Evolutionary conservation across 495 filamentous ascomycete species (phyloP), one percentile per base, ranked within the genome.

Genomic region (Lophiotrema nucula): DNA sequence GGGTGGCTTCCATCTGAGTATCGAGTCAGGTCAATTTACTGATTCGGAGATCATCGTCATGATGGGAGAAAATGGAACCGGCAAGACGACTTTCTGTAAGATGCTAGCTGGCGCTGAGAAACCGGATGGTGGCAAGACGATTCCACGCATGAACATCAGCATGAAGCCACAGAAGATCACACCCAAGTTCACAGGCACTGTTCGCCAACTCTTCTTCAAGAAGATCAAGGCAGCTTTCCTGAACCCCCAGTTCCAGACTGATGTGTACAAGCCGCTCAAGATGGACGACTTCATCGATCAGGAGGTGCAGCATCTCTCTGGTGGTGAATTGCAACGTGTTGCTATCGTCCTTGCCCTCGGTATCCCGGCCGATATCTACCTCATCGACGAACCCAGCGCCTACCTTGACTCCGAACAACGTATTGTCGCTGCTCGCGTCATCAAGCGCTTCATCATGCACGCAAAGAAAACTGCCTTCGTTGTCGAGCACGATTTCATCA

Each of bases 111-210:
- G 95, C 65, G 89, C 87, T 31, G 80, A 93, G 68, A 89, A 96
- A 73, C 95, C 93, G 31, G 93, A 98, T 62, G 82, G 82, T 49
- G 79, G 66, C 35, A 76, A 79, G 60, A 85, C 83, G 52, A 81
- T 98, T 2, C 93, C 93, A 12, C 84, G 86, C 58, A 93, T 98
- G 91, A 90, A 87, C 78, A 93, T 98, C 69, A 90, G 86, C 79
- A 92, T 97, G 93, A 97, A 98, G 83, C 93, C 95, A 21, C 93
- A 98, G 77, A 98, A 95, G 73, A 97, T 98, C 66, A 98, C 90
- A 2, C 92, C 93, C 65, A 97, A 96, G 76, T 98, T 97, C 73
- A 83, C 88, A 62, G 92, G 92, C 48, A 96, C 91, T n/a, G 92
- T 96, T 33, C 87, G 91, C 33, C 89, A 95, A 71, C 82, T 96